Percentiles rank a stretch among this genome's conserved stretches.
Evolutionary conservation across 768 basidiomycete species (phyloP).

Genomic region (Naganishia vishniacii): DNA sequence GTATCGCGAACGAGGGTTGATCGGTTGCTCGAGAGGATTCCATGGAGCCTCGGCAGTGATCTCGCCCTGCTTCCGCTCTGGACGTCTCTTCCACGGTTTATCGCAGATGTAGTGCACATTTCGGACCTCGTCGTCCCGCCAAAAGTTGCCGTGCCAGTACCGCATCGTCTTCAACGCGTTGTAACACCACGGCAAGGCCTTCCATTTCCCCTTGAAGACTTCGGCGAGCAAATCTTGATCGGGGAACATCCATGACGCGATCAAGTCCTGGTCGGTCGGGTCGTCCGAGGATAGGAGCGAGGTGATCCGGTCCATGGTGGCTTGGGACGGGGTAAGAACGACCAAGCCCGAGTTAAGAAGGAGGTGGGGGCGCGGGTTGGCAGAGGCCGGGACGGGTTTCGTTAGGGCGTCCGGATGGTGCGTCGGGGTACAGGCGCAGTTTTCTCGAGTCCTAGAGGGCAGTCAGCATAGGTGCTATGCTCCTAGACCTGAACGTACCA

Average conservation of each 20-base stretch:
- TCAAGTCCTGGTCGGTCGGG: constrained; percentile 8
- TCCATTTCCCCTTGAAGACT: constrained; percentile 22
- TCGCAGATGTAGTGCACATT: constrained; percentile 26
- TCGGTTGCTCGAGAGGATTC: constrained; percentile 18
- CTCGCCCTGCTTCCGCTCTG: constrained; percentile 12
- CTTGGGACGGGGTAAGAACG: constrained; percentile 39
- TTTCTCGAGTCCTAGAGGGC: constrained; percentile 65
- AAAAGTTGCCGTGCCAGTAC: constrained; percentile 27
- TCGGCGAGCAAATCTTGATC: constrained; percentile 25
- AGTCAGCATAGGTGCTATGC: background rate
- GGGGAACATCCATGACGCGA: constrained; percentile 27
- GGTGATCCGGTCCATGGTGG: background rate
- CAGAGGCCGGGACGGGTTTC: constrained; percentile 52
- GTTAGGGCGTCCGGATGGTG: constrained; percentile 48
- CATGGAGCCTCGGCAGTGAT: background rate
- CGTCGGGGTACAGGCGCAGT: constrained; percentile 68
- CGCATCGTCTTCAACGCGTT: constrained; percentile 28
- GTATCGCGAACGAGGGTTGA: constrained; percentile 2
- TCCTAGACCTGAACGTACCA: constrained; percentile 55
- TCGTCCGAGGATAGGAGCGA: constrained; percentile 8
- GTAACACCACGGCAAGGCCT: constrained; percentile 67
- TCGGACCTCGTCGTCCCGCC: constrained; percentile 24
- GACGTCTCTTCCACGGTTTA: constrained; percentile 31
- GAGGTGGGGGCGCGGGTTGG: constrained; percentile 63
- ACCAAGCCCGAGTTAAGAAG: constrained; percentile 82